Evolutionary conservation across 108 stramenopile species (phyloP), one percentile per base, ranked within the genome.

Genomic region (Schizochytrium sp.): DNA sequence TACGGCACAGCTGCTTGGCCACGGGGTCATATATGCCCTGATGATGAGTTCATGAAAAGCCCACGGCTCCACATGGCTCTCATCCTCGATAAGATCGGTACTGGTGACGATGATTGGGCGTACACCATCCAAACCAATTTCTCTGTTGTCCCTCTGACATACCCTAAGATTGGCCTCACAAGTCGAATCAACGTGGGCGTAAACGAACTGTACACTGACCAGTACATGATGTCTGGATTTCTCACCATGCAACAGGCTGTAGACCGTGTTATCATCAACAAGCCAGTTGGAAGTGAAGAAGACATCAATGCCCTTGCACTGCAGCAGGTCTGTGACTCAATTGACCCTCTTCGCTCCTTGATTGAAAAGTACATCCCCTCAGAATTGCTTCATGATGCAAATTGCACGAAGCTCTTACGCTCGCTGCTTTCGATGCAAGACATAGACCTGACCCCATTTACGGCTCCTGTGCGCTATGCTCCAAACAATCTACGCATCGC

Each of bases 171-270:
- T 10, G 76, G 76, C 10, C 55, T 40, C 40, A 83, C 76, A 8
- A 38, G n/a, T 5, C 47, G 50, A 47, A 55, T 83, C 76, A 42
- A 55, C 76, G 53, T 49, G 8, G 76, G 76, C 28, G 76, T 83
- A 5, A 83, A 83, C 53, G 76, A 83, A 28, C 28, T 10, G 3
- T 83, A 83, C 53, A 5, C 55, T 28, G 76, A 83, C 76, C 47
- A 83, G 76, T 83, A 83, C 53, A 83, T 83, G 76, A 83, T 83
- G 76, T 83, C 76, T 10, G 76, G 76, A 0, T 83, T 83, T 53
- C 3, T 83, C 0, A 83, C 76, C 50, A n/a, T 83, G 15, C 76
- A 83, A 53, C 76, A 83, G 13, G 28, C 53, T 8, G 76, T 83
- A n/a, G 76, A 83, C 40, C 47, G 53, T 5, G 10, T 83, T 40